Evolutionary conservation across 1,284 basidiomycete species (phyloP).

Genomic region (Fomitopsis palustris): DNA sequence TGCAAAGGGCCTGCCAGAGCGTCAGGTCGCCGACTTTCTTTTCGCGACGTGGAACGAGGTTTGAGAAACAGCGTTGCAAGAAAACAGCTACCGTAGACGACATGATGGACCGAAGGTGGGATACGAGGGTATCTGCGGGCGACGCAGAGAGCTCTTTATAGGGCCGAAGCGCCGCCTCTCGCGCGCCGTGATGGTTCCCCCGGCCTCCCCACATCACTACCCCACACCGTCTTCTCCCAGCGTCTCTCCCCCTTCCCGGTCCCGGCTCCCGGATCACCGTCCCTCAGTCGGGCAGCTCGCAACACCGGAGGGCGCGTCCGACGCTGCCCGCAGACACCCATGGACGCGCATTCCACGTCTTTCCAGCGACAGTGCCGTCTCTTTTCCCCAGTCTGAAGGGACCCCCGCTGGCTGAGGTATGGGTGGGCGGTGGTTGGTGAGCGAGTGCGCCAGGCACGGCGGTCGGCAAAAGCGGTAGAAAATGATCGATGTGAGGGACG

Average conservation of each 20-base stretch:
- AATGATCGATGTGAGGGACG: not conserved
- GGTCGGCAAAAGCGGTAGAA: not conserved
- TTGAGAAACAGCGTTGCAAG: constrained; percentile 23
- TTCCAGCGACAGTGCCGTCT: too few relatives aligned
- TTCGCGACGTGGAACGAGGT: constrained; percentile 36
- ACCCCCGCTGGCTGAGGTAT: too few relatives aligned
- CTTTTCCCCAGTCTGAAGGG: too few relatives aligned
- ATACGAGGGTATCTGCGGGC: not conserved
- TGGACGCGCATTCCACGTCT: too few relatives aligned
- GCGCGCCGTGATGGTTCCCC: not conserved
- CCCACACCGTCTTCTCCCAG: not conserved
- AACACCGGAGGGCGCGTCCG: not conserved
- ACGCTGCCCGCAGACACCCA: not conserved
- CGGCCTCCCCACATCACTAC: constrained; percentile 1
- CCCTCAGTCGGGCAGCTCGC: not conserved
- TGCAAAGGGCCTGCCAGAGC: constrained; percentile 34
- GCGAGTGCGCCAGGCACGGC: not conserved
- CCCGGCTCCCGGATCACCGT: not conserved
- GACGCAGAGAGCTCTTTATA: not conserved
- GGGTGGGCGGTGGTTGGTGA: not conserved
- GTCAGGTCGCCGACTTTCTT: constrained; percentile 27
- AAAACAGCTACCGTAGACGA: constrained; percentile 21
- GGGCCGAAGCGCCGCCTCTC: not conserved
- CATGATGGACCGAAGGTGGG: constrained; percentile 19
- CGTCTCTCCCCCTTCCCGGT: not conserved